Evolutionary conservation across 1,284 basidiomycete genomes (phyloP), one percentile per base, ranked within the genome.

Genomic region (Ganoderma multipileum): DNA sequence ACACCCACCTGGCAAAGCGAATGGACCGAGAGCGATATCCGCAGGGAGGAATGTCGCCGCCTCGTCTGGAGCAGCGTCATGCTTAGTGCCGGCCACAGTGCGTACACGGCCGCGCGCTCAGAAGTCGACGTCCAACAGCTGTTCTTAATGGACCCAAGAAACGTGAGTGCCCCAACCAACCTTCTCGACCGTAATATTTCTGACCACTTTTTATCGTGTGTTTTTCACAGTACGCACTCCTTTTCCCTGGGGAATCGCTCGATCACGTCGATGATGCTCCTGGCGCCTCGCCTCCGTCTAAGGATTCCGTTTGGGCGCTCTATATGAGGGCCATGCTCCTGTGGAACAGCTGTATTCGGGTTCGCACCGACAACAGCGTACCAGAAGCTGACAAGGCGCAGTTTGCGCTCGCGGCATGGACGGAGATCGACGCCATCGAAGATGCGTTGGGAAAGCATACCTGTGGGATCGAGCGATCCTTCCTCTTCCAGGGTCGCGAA

Each of bases 261-360:
- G 62, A 65, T n/a, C 50, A 58, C 30, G 61, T 61, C 20, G 68
- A 71, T 33, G 78, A 79, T 61, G 50, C 68, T 30, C 54, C 71
- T 55, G 63, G 79, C 18, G 65, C 74, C 50, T 68, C 79, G 33
- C 70, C 76, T 47, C 63, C 84, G 2, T 82, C 84, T 7, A 91
- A 90, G 74, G 86, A 91, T 62, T 90, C 88, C 2, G 82, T 92
- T 23, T 93, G 90, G 91, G 90, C 90, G 20, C 79, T 93, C 60
- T 88, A 91, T 75, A 87, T 89, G 73, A 87, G 91, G 57, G 83
- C 85, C 5, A 89, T 90, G 80, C 79, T 94, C 20, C 80, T 93
- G 39, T 94, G 92, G 91, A 87, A 91, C 76, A 84, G 85, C 41
- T 93, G 92, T 74, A 81, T 89, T 57, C 85, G 85, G 54, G 87